Evolutionary conservation across 495 filamentous ascomycete species (phyloP).

Genomic region (Aspergillus biplanus): DNA sequence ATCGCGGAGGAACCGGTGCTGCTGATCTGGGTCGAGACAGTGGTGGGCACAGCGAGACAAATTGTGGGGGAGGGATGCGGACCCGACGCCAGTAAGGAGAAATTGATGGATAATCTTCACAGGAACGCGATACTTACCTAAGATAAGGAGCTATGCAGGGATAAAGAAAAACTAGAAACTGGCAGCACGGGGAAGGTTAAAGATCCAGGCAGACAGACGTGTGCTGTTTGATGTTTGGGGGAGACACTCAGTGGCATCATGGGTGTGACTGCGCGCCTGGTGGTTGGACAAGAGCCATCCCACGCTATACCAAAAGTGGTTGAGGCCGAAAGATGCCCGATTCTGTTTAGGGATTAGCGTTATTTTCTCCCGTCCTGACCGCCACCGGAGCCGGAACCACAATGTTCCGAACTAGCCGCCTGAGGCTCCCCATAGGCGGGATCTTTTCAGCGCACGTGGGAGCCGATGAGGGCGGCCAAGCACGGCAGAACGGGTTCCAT

Average conservation of each 20-base stretch:
- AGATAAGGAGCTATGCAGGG: constrained; percentile 19
- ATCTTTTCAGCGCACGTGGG: constrained; percentile 9
- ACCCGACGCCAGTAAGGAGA: constrained; percentile 13
- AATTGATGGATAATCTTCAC: constrained; percentile 7
- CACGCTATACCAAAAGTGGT: constrained; percentile 16
- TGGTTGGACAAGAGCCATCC: constrained; percentile 16
- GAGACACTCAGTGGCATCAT: constrained; percentile 21
- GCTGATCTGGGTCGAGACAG: constrained; percentile 18
- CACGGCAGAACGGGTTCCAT: constrained; percentile 7
- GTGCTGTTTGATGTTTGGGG: constrained; percentile 23
- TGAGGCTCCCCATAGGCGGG: background rate
- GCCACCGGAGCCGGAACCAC: constrained; percentile 11
- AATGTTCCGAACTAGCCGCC: constrained; percentile 3
- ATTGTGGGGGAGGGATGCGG: constrained; percentile 27
- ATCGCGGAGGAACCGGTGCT: background rate
- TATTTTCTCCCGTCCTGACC: constrained; percentile 5
- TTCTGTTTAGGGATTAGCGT: constrained; percentile 16
- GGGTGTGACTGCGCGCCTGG: constrained; percentile 20
- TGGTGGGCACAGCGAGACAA: constrained; percentile 19
- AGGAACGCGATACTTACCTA: constrained; percentile 21
- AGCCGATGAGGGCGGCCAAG: background rate
- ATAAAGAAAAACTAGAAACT: constrained; percentile 2
- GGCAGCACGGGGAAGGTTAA: constrained; percentile 6
- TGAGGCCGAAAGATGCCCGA: constrained; percentile 1
- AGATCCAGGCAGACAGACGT: constrained; percentile 16